Evolutionary conservation across 345 rosid species (phyloP).

Genomic region (Salix dunnii): DNA sequence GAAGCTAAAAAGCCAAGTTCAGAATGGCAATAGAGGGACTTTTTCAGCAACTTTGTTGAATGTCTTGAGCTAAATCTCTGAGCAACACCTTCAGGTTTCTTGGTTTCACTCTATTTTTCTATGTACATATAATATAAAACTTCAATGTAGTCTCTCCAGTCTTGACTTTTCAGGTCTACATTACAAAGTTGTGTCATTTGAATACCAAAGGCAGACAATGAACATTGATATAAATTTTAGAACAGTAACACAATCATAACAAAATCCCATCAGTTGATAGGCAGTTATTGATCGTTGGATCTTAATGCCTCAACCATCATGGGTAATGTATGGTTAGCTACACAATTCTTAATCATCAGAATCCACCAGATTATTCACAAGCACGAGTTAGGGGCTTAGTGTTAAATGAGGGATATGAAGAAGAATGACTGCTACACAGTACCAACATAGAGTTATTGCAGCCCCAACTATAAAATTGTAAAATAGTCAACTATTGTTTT

Average conservation of each 20-base stretch:
- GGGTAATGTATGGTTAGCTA: neutral
- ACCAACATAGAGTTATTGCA: constrained; percentile 52
- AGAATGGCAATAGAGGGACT: constrained; percentile 4
- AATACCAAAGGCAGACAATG: constrained; percentile 5
- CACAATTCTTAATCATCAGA: neutral
- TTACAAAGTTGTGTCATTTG: neutral
- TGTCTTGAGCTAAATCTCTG: constrained; percentile 1
- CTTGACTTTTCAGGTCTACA: constrained; percentile 34
- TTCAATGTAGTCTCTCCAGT: neutral
- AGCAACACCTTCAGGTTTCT: constrained; percentile 19
- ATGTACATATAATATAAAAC: constrained; percentile 10
- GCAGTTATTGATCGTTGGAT: neutral
- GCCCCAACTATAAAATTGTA: constrained; percentile 61
- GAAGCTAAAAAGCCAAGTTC: constrained; percentile 8
- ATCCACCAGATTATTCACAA: neutral
- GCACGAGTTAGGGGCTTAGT: constrained; percentile 36
- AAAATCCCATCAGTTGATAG: neutral
- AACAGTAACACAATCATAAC: neutral
- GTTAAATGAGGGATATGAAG: constrained; percentile 68
- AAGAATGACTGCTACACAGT: constrained; percentile 59
- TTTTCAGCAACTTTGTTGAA: constrained; percentile 18
- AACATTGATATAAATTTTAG: neutral
- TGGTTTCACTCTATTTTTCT: constrained; percentile 22
- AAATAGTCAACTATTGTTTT: constrained; percentile 61
- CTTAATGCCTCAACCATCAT: neutral